Evolutionary conservation across 805 yeast genomes (phyloP).

Genomic region (Millerozyma acaciae): DNA sequence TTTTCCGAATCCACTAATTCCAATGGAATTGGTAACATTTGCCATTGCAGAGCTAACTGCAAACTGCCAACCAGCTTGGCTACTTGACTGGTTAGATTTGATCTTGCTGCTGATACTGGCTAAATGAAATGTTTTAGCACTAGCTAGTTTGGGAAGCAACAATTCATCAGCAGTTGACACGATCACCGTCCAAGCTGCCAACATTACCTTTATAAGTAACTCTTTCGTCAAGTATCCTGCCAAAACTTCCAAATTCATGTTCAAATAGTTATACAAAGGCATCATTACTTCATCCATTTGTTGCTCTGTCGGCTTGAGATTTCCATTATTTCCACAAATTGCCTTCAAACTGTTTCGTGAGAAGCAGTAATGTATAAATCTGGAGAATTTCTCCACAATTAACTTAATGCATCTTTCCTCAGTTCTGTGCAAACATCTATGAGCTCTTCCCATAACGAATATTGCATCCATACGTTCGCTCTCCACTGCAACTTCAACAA

Average conservation of each 20-base stretch:
- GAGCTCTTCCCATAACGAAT: slow-evolving; percentile 74
- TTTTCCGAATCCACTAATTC: slow-evolving; percentile 48
- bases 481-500: slow-evolving; percentile 70
- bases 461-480: slow-evolving; percentile 76
- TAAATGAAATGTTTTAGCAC: slow-evolving; percentile 32
- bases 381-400: slow-evolving; percentile 70
- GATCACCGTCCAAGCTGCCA: slow-evolving; percentile 77
- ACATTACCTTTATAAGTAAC: slow-evolving; percentile 59
- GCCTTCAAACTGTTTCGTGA: slow-evolving; percentile 57
- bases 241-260: slow-evolving; percentile 60
- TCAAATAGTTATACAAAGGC: slow-evolving; percentile 72
- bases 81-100: slow-evolving; percentile 7
- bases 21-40: slow-evolving; percentile 41
- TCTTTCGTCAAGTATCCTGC: slow-evolving; percentile 56
- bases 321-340: slow-evolving; percentile 51
- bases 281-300: slow-evolving; percentile 61
- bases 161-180: slow-evolving; percentile 66
- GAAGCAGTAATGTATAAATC: slow-evolving; percentile 53
- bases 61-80: slow-evolving; percentile 34
- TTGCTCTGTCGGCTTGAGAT: slow-evolving; percentile 38
- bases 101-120: slow-evolving; percentile 18
- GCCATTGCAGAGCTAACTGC: slow-evolving; percentile 49
- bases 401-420: slow-evolving; percentile 64
- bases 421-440: slow-evolving; percentile 58
- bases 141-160: slow-evolving; percentile 66